Evolutionary conservation across 2,329 filamentous ascomycete species (phyloP).

Genomic region (Aspergillus oerlinghausenensis): DNA sequence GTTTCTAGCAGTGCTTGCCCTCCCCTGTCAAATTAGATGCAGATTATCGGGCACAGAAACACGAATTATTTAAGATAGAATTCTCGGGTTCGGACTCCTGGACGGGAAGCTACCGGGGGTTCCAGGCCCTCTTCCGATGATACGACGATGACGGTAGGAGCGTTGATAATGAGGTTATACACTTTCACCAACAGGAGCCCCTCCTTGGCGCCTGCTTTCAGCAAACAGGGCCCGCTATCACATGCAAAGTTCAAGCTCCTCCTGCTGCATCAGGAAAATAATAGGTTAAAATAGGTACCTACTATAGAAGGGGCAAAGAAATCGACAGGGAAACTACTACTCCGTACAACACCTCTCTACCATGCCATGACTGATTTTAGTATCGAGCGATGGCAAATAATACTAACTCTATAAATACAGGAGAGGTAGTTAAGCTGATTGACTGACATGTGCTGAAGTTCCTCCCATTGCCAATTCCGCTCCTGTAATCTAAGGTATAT

Average conservation of each 20-base stretch:
- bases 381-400: neutral
- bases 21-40: slow-evolving; percentile 13
- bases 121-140: slow-evolving; percentile 5
- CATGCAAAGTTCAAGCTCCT: slow-evolving; percentile 14
- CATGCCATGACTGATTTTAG: neutral
- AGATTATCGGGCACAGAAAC: slow-evolving; percentile 3
- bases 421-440: neutral
- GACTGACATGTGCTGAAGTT: neutral
- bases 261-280: slow-evolving; percentile 3
- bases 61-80: slow-evolving; percentile 3
- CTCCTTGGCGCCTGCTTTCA: neutral
- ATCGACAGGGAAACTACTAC: neutral
- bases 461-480: neutral
- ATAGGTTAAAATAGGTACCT: slow-evolving; percentile 2
- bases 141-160: slow-evolving; percentile 5
- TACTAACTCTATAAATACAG: neutral
- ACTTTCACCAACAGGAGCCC: slow-evolving; percentile 9
- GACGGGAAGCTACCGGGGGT: neutral
- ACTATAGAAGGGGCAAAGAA: slow-evolving; percentile 4
- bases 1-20: slow-evolving; percentile 3
- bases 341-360: neutral
- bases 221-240: slow-evolving; percentile 16
- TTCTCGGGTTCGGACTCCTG: neutral
- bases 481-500: neutral
- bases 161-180: neutral